Percentiles rank a stretch among this genome's conserved stretches.
These are phyloP conservation scores for Cutaneotrichosporon arboriforme DNA, from an alignment of 1,284 basidiomycete species.

Conservation along the genomic window DNA sequence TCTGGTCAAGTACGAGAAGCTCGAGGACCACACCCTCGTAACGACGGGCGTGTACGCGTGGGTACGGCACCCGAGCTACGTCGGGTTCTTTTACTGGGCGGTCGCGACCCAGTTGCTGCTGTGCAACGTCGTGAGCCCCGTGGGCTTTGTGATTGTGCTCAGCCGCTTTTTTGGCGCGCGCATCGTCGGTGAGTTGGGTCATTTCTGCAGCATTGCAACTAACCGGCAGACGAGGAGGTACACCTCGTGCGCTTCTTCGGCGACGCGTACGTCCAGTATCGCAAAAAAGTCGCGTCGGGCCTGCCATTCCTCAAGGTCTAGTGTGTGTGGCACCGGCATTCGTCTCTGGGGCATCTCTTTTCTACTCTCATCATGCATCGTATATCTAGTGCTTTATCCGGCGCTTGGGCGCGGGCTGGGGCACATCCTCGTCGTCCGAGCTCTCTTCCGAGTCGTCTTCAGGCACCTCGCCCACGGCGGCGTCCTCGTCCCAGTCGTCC, in stretches of 20 bases:
- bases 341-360: not conserved
- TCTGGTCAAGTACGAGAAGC: constrained; percentile 64
- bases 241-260: constrained; percentile 75
- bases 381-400: not conserved
- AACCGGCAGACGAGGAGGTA: constrained; percentile 64
- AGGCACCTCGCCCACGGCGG: constrained; percentile 50
- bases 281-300: constrained; percentile 61
- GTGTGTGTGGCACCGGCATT: too few relatives aligned
- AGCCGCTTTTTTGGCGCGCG: constrained; percentile 82
- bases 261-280: constrained; percentile 66
- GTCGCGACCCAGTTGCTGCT: constrained; percentile 89
- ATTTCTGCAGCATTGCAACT: not conserved
- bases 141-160: constrained; percentile 54
- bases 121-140: constrained; percentile 67
- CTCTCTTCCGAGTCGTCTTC: constrained; percentile 35
- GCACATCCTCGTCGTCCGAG: constrained; percentile 35
- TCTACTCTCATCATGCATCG: not conserved
- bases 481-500: constrained; percentile 48
- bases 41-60: constrained; percentile 79
- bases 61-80: constrained; percentile 92
- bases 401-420: constrained; percentile 17
- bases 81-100: constrained; percentile 98
- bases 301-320: constrained; percentile 54
- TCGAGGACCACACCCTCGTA: constrained; percentile 69
- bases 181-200: constrained; percentile 66